A percentile compares a stretch with the other conserved stretches of the same genome.
Conservation (phyloP, 495 filamentous ascomycete species). For the Talaromyces ruber region DNA sequence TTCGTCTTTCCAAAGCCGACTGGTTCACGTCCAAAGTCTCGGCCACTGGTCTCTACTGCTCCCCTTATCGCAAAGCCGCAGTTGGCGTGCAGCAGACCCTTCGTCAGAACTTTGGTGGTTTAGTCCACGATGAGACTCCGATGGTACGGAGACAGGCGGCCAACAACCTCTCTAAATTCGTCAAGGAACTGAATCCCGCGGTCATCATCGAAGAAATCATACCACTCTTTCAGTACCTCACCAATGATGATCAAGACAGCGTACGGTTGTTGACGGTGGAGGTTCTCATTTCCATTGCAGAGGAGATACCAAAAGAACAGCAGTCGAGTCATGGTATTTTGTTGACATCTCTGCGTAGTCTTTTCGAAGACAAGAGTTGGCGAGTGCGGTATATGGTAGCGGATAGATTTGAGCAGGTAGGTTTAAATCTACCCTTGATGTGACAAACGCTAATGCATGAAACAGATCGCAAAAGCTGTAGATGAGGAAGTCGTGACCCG, state of each 20-base stretch:
- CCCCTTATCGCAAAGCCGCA: conserved; percentile 83
- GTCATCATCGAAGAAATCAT: conserved; percentile 98
- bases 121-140: conserved; percentile 96
- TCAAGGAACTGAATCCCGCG: conserved; percentile 84
- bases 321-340: conserved; percentile 92
- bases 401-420: conserved; percentile 93
- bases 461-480: conserved; percentile 90
- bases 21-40: conserved; percentile 99
- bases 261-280: conserved; percentile 94
- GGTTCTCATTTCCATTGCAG: conserved; percentile 90
- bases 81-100: conserved; percentile 78
- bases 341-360: conserved; percentile 75
- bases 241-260: conserved; percentile 93
- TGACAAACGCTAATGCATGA: conserved; percentile 10
- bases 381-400: conserved; percentile 98
- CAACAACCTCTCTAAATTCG: conserved; percentile 93
- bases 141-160: conserved; percentile 97
- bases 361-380: conserved; percentile 99
- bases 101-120: conserved; percentile 77
- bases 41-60: conserved; percentile 86
- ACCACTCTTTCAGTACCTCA: conserved; percentile 93
- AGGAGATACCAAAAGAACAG: conserved; percentile 95
- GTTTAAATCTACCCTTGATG: neutral
- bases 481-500: conserved; percentile 92
- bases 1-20: conserved; percentile 96